These are phyloP conservation scores for Calonectria crousiana DNA, from an alignment of 2,329 filamentous ascomycete genomes.

Conservation along the genomic window DNA sequence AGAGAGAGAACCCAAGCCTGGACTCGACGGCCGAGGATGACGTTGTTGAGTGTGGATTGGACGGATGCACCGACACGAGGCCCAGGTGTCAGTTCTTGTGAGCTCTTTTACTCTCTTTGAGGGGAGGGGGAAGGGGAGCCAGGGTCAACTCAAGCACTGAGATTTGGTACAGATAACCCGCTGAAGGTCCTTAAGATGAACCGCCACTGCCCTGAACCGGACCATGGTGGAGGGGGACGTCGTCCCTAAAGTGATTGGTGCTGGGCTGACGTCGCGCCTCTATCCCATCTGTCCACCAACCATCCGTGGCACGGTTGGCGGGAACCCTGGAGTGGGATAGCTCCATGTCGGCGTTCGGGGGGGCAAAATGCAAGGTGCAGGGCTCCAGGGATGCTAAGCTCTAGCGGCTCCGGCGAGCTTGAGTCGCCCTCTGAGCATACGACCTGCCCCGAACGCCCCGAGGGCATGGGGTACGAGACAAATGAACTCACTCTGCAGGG, in stretches of 20 bases:
- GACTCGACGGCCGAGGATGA: slow-evolving; percentile 22
- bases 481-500: not conserved
- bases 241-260: slow-evolving; percentile 11
- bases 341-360: slow-evolving; percentile 11
- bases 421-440: not conserved
- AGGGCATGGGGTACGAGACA: not conserved
- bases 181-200: slow-evolving; percentile 18
- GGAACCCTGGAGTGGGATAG: slow-evolving; percentile 17
- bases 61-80: slow-evolving; percentile 25
- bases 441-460: slow-evolving; percentile 18
- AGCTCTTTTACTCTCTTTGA: not conserved
- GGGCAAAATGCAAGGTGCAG: not conserved
- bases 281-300: slow-evolving; percentile 9
- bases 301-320: slow-evolving; percentile 8
- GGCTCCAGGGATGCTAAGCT: slow-evolving; percentile 14
- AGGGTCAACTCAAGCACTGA: slow-evolving; percentile 1
- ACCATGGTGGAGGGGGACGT: slow-evolving; percentile 15
- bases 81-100: slow-evolving; percentile 18
- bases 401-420: slow-evolving; percentile 10
- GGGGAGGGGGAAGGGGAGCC: not conserved
- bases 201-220: slow-evolving; percentile 14
- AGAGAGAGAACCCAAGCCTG: slow-evolving; percentile 18
- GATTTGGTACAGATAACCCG: slow-evolving; percentile 16
- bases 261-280: slow-evolving; percentile 24
- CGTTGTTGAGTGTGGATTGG: slow-evolving; percentile 21